Evolutionary conservation across 306 rosid species (phyloP), one percentile per base, ranked within the genome.

Genomic region (Parietaria judaica): DNA sequence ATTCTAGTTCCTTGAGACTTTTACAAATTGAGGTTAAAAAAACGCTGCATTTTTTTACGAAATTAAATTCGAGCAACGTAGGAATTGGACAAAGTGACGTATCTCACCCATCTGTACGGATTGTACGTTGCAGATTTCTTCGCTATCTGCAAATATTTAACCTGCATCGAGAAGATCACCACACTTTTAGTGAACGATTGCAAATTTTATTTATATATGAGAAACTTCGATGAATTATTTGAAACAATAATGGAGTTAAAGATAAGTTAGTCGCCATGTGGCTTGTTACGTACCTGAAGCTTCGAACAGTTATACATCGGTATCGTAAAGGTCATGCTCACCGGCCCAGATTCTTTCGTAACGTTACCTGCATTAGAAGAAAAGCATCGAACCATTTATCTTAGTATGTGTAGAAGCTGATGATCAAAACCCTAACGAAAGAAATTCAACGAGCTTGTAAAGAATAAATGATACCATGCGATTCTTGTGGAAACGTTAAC

Each of bases 61-160:
- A 46, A 8, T n/a, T 84, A 87, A 69, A 87, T 59, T 17, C 92
- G 92, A 63, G 96, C 89, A 66, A 82, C 96, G 4, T 87, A 84
- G 44, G 96, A 87, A 75, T 82, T 84, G 70, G 92, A 80, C 43
- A 78, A 84, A 12, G 96, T 84, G 50, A 87, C 92, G 66, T 82
- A 87, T 82, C 96, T 87, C 67, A 87, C 89, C 96, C 96, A 87
- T 60, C 92, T 79, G 66, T 82, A 82, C 52, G 96, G 96, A 71
- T 87, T 88, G 47, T 74, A 78, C 17, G 72, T 71, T 58, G 73
- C 87, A 61, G 76, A 76, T 66, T 87, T 87, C 81, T 87, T 87
- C 36, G 85, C 80, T 84, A 87, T 87, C 74, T 87, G 96, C 85
- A 87, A 78, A 80, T 82, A 84, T 60, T 84, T 87, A 58, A 84